Base-by-base conservation (phyloP, 1,139 yeast species). In the Debaryomycetaceae sp. region DNA sequence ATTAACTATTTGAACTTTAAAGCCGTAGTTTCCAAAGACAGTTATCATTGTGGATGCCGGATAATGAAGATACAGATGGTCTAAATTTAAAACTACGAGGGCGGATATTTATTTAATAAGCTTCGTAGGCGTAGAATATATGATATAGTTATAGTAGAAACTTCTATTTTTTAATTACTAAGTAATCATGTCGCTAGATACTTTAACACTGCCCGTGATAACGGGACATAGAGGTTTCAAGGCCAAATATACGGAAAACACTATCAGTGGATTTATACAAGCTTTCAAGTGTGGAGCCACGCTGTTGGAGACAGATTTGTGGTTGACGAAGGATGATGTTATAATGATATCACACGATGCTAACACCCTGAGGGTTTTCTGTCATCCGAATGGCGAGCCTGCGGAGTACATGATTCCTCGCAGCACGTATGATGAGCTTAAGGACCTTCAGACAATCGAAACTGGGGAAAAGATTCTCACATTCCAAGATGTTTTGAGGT, bases 231-330 rank as follows among this genome's bases (percentile, higher is more conserved):
- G 78, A 43, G 78, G 78, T 1, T 83, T 68, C 62, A 81, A 83
- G 42, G 79, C 77, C 28, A 65, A 71, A 41, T 83, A 65, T 50
- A 87, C 95, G 4, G 98, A 91, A 56, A 91, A 91, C 60, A 85
- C 96, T 4, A 49, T 88, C 14, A 53, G 68, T 2, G 89, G 95
- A 2, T 87, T 87, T 60, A 67, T 78, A 15, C 81, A 81, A 40
- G 94, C 96, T 17, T 75, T 73, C 37, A 78, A 74, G 14, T 73
- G 79, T 15, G 92, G 92, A 0, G 89, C 87, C 19, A 75, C 78
- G 16, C 75, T 80, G 8, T 74, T 92, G 31, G 98, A 91, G 59
- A 83, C 95, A 6, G 96, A 92, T 59, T 69, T 91, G 35, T 96
- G 91, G 70, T 68, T 88, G 41, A 72, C 94, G 2, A 62, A 64